phyloP scores from a whole-genome alignment of 2,329 filamentous ascomycete genomes.

The Neophaeococcomyces mojaviensis region DNA sequence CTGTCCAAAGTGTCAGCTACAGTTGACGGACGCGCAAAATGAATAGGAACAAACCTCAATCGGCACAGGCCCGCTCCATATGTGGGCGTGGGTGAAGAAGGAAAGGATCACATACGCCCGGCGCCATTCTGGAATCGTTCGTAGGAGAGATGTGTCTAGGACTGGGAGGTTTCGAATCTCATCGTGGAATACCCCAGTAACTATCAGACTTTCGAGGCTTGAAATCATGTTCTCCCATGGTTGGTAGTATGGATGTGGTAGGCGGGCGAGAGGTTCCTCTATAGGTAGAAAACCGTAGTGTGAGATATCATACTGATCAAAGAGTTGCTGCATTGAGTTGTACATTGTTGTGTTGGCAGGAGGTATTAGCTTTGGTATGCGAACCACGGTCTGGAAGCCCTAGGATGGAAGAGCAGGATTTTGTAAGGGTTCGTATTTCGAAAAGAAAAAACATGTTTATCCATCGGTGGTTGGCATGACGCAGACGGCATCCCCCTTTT shows the following conservation, averaged over 20 bases:
- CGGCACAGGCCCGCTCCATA: conserved; percentile 72
- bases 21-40: too few relatives aligned
- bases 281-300: conserved; percentile 72
- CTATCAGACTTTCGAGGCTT: conserved; percentile 70
- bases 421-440: too few relatives aligned
- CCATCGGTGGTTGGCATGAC: too few relatives aligned
- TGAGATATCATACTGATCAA: conserved; percentile 6
- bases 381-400: neutral
- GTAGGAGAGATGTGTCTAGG: conserved; percentile 66
- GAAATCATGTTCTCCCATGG: conserved; percentile 77
- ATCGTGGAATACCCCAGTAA: conserved; percentile 65
- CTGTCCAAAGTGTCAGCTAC: conserved; percentile 19
- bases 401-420: too few relatives aligned
- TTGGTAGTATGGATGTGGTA: conserved; percentile 78
- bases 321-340: neutral
- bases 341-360: neutral
- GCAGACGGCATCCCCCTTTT: too few relatives aligned
- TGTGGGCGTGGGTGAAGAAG: conserved; percentile 71
- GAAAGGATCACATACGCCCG: conserved; percentile 69
- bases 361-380: too few relatives aligned
- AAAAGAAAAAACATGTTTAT: too few relatives aligned
- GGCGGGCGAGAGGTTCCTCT: conserved; percentile 61
- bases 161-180: conserved; percentile 71
- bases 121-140: conserved; percentile 78
- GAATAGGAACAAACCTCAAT: conserved; percentile 50